Base-by-base conservation (phyloP, 2,329 filamentous ascomycete genomes). In the Beauveria rudraprayagi region DNA sequence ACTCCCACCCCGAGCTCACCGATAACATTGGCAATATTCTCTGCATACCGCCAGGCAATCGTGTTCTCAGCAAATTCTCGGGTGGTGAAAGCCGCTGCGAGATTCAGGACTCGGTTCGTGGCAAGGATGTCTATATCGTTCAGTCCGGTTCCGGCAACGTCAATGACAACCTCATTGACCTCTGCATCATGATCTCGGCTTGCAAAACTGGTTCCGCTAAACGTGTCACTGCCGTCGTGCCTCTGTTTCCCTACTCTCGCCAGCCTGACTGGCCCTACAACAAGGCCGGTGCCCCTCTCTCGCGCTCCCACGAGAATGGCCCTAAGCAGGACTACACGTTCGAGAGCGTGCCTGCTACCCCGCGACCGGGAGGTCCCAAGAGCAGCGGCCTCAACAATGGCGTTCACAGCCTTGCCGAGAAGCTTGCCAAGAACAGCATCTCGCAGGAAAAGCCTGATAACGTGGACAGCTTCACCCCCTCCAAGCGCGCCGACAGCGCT, bases 121-220 rank as follows among this genome's bases (percentile, higher is more conserved):
- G 91, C 68, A 99, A 99, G 75, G 94, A 99, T 85, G 94, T 97
- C 73, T 99, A 95, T 78, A 97, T 97, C 72, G 91, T 99, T 70
- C 93, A 97, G 76, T 94, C 91, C 47, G 92, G 91, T 67, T 91
- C 91, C 67, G 92, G 91, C 65, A 90, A 89, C 69, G 91, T 97
- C 77, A 99, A 99, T 73, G 94, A 99, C 77, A 87, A 96, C 77
- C 85, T 99, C 66, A 89, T 99, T 79, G 94, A 99, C 72, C 86
- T 97, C 55, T 90, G 96, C 74, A 97, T 97, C 77, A 96, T 94
- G 78, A 93, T 97, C 69, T 96, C 91, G n/a, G 94, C 94, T 64
- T 97, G 94, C 85, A 96, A 96, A 77, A 86, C 90, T 14, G 92
- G 92, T 68, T 97, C 92, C 46, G 94, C 94, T 34, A 91, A 90